Conservation (phyloP, 2,329 filamentous ascomycete genomes). For the Emmonsia crescens region DNA sequence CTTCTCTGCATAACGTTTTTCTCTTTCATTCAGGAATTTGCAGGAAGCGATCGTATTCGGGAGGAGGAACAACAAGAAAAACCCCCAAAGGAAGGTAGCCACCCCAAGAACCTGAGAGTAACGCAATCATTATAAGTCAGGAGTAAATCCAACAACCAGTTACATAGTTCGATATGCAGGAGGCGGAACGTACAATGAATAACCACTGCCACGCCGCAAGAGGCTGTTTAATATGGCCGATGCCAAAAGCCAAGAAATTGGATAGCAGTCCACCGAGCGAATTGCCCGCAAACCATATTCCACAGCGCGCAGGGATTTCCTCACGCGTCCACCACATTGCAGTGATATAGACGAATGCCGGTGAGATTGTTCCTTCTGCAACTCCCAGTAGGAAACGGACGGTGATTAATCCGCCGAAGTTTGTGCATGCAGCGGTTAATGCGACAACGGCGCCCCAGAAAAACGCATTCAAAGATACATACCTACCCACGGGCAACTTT, state of each 20-base stretch:
- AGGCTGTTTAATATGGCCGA: background rate
- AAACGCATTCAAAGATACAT: slow-evolving; percentile 36
- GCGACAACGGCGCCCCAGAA: slow-evolving; percentile 41
- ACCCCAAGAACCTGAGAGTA: slow-evolving; percentile 30
- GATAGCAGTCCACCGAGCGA: slow-evolving; percentile 4
- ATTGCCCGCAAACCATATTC: slow-evolving; percentile 42
- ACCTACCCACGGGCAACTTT: slow-evolving; percentile 39
- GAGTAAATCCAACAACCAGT: background rate
- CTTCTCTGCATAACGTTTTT: slow-evolving; percentile 39
- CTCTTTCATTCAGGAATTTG: slow-evolving; percentile 45
- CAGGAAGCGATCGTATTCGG: slow-evolving; percentile 47
- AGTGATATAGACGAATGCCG: slow-evolving; percentile 47
- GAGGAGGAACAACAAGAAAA: slow-evolving; percentile 39
- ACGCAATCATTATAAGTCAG: background rate
- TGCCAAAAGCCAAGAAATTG: background rate
- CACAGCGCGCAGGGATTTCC: slow-evolving; percentile 45
- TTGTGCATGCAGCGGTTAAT: slow-evolving; percentile 38
- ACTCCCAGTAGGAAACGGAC: slow-evolving; percentile 45
- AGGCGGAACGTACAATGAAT: slow-evolving; percentile 37
- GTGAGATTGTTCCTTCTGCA: slow-evolving; percentile 45
- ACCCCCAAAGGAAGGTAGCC: slow-evolving; percentile 42
- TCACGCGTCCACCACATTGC: slow-evolving; percentile 48
- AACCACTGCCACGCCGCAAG: slow-evolving; percentile 47
- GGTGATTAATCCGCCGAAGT: slow-evolving; percentile 41
- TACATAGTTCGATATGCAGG: background rate